Base-by-base conservation (phyloP, 2,329 filamentous ascomycete species). In the Cryphonectria naterciae region DNA sequence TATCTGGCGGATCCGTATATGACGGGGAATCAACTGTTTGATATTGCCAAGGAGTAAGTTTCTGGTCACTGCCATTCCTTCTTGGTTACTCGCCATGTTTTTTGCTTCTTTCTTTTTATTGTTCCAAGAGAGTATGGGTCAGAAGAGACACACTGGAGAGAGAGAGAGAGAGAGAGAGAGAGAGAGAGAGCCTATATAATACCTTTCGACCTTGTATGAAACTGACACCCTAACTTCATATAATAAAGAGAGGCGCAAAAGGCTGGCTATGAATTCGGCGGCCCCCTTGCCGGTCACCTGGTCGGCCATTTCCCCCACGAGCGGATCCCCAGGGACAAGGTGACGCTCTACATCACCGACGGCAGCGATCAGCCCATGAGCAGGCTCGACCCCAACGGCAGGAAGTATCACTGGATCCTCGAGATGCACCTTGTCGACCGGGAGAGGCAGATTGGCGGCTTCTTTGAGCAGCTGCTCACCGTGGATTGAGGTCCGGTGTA, bases 261-360 rank as follows among this genome's bases (percentile, higher is more conserved):
- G 35, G 78, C 77, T 4, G 85, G 84, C 0, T 87, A 79, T 77
- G 77, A 81, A 35, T 86, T 83, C 70, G 84, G 84, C 1, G 82
- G 81, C 0, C 70, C 77, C 56, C 79, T 84, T 65, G 82, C 85
- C 0, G 85, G 85, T 0, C 85, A 87, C 78, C 76, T 86, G 10
- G 82, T 86, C 32, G 85, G 84, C 1, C 78, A 78, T n/a, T 86
- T 86, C 67, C 85, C 84, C 6, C 84, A 86, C 73, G 84, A 86
- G 75, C 79, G 84, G 0, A 85, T 86, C 70, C 83, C 84, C 1
- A 79, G 81, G n/a, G 83, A 86, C 74, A 82, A 80, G 76, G 80
- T 78, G 32, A 75, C 76, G 1, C 75, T 85, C 35, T 86, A 85
- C 70, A 84, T 86, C 65, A 81, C 80, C 0, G 76, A 81, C 61